Evolutionary conservation across 345 rosid species (phyloP).

Genomic region (Citrus maxima): DNA sequence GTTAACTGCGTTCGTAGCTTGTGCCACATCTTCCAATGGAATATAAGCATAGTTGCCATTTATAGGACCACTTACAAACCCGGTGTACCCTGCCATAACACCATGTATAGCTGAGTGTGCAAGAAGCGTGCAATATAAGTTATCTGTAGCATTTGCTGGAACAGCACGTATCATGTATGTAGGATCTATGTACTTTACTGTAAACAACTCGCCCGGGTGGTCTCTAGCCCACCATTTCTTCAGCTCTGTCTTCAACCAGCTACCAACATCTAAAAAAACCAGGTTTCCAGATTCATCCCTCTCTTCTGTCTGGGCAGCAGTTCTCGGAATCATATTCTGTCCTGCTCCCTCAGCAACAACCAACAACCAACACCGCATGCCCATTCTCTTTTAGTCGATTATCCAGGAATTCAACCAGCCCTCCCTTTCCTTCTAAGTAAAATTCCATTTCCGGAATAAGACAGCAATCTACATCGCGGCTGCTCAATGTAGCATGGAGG

Average conservation of each 20-base stretch:
- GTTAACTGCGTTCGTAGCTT: constrained; percentile 61
- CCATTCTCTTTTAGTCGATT: constrained; percentile 48
- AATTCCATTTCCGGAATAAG: constrained; percentile 73
- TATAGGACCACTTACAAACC: constrained; percentile 80
- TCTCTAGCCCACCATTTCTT: constrained; percentile 71
- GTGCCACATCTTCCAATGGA: constrained; percentile 72
- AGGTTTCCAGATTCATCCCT: constrained; percentile 81
- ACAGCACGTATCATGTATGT: constrained; percentile 94
- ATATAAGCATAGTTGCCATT: constrained; percentile 86
- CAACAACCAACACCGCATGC: constrained; percentile 81
- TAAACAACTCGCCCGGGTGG: constrained; percentile 62
- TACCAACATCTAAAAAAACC: constrained; percentile 76
- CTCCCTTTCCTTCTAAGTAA: constrained; percentile 72
- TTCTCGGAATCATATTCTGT: constrained; percentile 77
- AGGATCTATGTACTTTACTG: constrained; percentile 87
- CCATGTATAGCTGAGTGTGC: constrained; percentile 94
- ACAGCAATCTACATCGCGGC: constrained; percentile 93
- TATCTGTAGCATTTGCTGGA: constrained; percentile 80
- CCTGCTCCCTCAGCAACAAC: constrained; percentile 96
- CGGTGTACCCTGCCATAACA: constrained; percentile 84
- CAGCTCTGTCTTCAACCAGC: constrained; percentile 74
- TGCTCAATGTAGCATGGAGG: constrained; percentile 80
- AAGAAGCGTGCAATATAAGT: constrained; percentile 74
- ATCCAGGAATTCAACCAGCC: constrained; percentile 69
- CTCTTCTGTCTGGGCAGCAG: constrained; percentile 57